Evolutionary conservation across 257 asterid species (phyloP).

Genomic region (Lantana camara): DNA sequence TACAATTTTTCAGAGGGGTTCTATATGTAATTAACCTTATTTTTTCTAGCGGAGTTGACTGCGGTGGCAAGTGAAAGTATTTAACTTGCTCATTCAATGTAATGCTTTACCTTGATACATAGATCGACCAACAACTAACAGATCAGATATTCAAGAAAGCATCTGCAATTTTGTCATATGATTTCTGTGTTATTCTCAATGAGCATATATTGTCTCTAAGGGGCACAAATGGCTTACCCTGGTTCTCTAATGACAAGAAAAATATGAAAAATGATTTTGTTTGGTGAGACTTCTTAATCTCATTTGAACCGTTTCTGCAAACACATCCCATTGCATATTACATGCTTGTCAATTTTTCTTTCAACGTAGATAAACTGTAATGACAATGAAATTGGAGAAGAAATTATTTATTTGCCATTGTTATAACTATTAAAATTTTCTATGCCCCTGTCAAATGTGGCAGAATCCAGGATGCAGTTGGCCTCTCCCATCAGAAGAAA

Average conservation of each 20-base stretch:
- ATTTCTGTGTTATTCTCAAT: neutral
- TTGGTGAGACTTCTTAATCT: neutral
- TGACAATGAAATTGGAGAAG: neutral
- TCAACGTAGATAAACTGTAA: neutral
- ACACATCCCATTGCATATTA: neutral
- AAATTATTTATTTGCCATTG: neutral
- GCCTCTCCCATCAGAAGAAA: conserved; percentile 61
- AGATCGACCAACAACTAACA: neutral
- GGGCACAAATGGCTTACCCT: neutral
- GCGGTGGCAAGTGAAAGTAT: neutral
- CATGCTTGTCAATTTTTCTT: neutral
- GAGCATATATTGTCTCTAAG: neutral
- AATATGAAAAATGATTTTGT: neutral
- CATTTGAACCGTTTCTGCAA: neutral
- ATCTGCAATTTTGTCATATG: neutral
- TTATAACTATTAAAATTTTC: neutral
- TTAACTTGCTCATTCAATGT: neutral
- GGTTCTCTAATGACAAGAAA: neutral
- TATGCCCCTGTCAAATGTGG: conserved; percentile 17
- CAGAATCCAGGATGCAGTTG: conserved; percentile 58
- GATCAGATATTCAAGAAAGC: neutral
- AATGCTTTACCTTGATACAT: neutral
- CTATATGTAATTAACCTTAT: too few relatives aligned
- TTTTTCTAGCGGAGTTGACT: neutral
- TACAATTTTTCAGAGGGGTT: too few relatives aligned